Percentiles rank a stretch among this genome's conserved stretches.
phyloP scores from a whole-genome alignment of 768 basidiomycete species.

The Ramaria sp. region DNA sequence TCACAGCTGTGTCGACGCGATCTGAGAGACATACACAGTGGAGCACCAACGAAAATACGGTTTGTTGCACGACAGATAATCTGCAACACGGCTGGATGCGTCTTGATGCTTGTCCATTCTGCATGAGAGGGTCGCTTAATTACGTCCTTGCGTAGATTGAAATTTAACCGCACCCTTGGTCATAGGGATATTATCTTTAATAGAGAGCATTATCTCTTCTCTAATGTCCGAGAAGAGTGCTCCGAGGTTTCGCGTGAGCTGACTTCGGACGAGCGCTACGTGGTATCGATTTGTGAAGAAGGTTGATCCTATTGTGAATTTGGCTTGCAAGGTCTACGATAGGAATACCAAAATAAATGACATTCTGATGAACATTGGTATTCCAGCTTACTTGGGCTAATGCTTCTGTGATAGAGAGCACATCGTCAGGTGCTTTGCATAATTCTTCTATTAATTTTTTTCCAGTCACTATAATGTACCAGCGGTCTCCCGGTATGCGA shows the following conservation, averaged over 20 bases:
- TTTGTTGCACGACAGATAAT: constrained; percentile 32
- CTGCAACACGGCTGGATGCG: constrained; percentile 17
- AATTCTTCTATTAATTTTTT: constrained; percentile 20
- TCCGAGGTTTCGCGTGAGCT: constrained; percentile 28
- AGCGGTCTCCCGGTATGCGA: constrained; percentile 33
- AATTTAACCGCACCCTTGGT: constrained; percentile 7
- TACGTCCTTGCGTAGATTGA: neutral
- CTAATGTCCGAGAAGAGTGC: constrained; percentile 27
- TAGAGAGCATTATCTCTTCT: constrained; percentile 32
- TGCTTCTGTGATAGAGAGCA: constrained; percentile 10
- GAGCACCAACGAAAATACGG: constrained; percentile 38
- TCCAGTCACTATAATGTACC: constrained; percentile 28
- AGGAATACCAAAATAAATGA: neutral
- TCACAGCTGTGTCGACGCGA: neutral
- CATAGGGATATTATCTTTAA: constrained; percentile 26
- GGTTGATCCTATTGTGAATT: constrained; percentile 27
- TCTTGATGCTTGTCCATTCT: constrained; percentile 25
- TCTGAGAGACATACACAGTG: constrained; percentile 27
- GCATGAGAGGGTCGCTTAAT: neutral
- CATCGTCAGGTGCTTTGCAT: constrained; percentile 10
- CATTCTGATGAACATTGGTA: neutral
- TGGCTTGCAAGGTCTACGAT: constrained; percentile 24
- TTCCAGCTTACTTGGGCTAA: neutral
- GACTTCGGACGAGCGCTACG: constrained; percentile 18
- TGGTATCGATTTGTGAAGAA: constrained; percentile 22